Percentiles rank a stretch among this genome's conserved stretches.
Evolutionary conservation across 352 stramenopile species (phyloP).

Genomic region (Halophytophthora polymorphica): DNA sequence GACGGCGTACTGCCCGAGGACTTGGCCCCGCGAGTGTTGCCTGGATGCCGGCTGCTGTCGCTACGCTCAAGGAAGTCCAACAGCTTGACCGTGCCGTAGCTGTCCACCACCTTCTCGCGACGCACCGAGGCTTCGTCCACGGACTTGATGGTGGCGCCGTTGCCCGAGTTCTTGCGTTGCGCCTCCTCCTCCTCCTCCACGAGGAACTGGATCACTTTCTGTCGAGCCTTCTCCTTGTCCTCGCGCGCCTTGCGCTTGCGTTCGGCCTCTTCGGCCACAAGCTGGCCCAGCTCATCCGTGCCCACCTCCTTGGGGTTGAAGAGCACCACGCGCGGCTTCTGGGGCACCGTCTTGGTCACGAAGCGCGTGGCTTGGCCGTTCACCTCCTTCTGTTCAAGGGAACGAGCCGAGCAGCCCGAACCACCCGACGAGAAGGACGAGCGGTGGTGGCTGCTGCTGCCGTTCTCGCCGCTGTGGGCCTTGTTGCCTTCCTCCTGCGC

Average conservation of each 20-base stretch:
- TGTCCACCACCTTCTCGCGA: constrained; percentile 44
- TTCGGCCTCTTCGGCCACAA: constrained; percentile 37
- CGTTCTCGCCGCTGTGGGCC: constrained; percentile 30
- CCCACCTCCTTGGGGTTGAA: constrained; percentile 52
- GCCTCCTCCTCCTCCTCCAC: constrained; percentile 32
- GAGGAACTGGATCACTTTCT: constrained; percentile 46
- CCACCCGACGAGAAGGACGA: constrained; percentile 28
- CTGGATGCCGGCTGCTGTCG: constrained; percentile 21
- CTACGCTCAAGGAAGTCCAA: constrained; percentile 45
- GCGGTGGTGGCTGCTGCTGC: constrained; percentile 8
- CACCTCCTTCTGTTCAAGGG: background rate
- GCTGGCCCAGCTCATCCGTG: constrained; percentile 32
- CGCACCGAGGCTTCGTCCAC: constrained; percentile 48
- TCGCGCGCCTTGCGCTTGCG: constrained; percentile 46
- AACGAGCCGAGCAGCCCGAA: constrained; percentile 12
- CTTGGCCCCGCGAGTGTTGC: constrained; percentile 18
- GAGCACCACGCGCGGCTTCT: constrained; percentile 52
- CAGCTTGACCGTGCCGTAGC: constrained; percentile 49
- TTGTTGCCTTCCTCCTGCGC: constrained; percentile 46
- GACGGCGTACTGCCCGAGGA: constrained; percentile 15
- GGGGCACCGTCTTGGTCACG: constrained; percentile 44
- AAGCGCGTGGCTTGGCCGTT: constrained; percentile 46
- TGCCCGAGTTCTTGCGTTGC: constrained; percentile 11
- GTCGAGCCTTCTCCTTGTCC: constrained; percentile 38
- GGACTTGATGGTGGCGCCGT: constrained; percentile 41